Conservation (phyloP, 371 early-diverging fungal genomes). For the Enterocytospora artemiae region DNA sequence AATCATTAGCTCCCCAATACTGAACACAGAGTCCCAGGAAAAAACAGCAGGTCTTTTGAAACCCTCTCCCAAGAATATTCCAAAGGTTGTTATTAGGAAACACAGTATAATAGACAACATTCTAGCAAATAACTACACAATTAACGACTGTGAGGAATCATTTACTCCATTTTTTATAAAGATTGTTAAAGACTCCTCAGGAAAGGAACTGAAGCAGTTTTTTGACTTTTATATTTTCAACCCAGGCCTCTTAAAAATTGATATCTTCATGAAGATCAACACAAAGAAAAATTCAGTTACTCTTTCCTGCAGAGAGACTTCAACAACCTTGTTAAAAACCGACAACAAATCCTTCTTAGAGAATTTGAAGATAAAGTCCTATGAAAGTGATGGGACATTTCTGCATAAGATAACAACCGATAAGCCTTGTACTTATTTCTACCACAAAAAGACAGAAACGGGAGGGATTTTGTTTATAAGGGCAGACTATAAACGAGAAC, state of each 20-base stretch:
- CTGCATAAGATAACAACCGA: conserved; percentile 36
- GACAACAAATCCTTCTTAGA: conserved; percentile 35
- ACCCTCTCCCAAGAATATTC: neutral
- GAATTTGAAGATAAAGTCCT: conserved; percentile 36
- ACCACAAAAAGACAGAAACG: conserved; percentile 18
- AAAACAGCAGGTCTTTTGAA: neutral
- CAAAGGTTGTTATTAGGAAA: neutral
- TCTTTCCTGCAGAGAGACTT: conserved; percentile 39
- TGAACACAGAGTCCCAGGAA: neutral
- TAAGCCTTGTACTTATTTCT: neutral
- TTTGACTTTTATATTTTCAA: conserved; percentile 56
- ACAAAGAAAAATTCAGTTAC: conserved; percentile 48
- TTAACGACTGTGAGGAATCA: neutral
- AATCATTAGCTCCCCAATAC: neutral
- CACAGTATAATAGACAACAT: neutral
- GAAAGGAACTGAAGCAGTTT: conserved; percentile 52
- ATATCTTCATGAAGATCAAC: conserved; percentile 43
- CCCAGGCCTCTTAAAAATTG: conserved; percentile 48
- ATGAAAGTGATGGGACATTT: conserved; percentile 56
- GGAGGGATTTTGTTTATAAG: conserved; percentile 84
- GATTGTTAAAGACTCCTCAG: conserved; percentile 55
- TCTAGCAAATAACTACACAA: neutral
- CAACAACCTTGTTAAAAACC: conserved; percentile 41
- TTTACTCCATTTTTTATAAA: conserved; percentile 50
- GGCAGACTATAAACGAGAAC: conserved; percentile 81